These are phyloP conservation scores for Fusarium foetens DNA, from an alignment of 2,329 filamentous ascomycete genomes.

Conservation along the genomic window DNA sequence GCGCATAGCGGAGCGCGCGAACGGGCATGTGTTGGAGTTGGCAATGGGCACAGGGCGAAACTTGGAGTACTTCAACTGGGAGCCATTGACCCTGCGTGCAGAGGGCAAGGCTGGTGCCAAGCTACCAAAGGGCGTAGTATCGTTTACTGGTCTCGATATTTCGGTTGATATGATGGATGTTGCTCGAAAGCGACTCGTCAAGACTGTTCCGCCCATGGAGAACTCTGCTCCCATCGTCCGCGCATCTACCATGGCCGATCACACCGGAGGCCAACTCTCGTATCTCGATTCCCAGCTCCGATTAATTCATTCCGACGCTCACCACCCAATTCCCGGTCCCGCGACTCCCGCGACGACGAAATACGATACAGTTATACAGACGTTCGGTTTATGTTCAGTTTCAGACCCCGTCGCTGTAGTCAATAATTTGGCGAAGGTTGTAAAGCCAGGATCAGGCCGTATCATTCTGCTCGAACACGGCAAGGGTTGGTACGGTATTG, in stretches of 20 bases:
- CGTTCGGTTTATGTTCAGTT: conserved; percentile 73
- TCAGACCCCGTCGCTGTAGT: conserved; percentile 65
- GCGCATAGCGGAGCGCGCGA: conserved; percentile 58
- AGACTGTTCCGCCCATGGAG: conserved; percentile 54
- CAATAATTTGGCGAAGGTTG: conserved; percentile 60
- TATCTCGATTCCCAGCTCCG: conserved; percentile 57
- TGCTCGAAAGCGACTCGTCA: conserved; percentile 62
- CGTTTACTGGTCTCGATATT: conserved; percentile 71
- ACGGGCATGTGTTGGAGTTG: conserved; percentile 70
- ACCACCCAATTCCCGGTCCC: conserved; percentile 52
- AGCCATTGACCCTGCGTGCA: conserved; percentile 47
- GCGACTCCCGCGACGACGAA: conserved; percentile 52
- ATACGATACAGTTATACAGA: conserved; percentile 73
- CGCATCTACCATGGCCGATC: conserved; percentile 48
- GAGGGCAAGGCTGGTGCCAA: conserved; percentile 7
- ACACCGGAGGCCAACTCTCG: conserved; percentile 51
- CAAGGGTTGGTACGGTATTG: conserved; percentile 62
- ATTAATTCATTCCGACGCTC: conserved; percentile 61
- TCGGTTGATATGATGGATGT: conserved; percentile 69
- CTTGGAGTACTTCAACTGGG: conserved; percentile 68
- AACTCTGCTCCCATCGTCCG: conserved; percentile 47
- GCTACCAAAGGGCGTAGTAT: conserved; percentile 53
- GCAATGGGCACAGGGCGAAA: conserved; percentile 72
- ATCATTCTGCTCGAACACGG: conserved; percentile 73
- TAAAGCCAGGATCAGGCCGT: conserved; percentile 65